phyloP scores from a whole-genome alignment of 805 yeast genomes.

The Tetrapisispora nanseiensis region DNA sequence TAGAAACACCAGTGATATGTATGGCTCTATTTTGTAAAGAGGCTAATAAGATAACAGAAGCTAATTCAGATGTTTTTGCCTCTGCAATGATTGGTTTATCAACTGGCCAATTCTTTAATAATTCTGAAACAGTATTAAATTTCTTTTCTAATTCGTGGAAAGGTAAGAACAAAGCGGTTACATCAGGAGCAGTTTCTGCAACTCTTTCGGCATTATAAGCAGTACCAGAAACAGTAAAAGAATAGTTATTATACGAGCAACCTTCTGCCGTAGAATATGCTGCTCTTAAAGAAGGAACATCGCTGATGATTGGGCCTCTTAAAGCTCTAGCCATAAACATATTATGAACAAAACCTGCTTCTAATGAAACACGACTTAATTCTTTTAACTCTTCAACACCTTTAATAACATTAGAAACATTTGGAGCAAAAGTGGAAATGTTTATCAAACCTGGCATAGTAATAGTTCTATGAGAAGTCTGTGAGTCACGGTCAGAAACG shows the following conservation, averaged over 20 bases:
- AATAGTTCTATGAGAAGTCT: conserved; percentile 77
- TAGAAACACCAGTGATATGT: conserved; percentile 80
- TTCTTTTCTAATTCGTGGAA: conserved; percentile 62
- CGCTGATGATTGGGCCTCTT: conserved; percentile 51
- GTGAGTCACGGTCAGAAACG: conserved; percentile 72
- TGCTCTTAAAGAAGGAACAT: conserved; percentile 51
- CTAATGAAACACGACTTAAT: conserved; percentile 60
- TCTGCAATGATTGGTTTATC: conserved; percentile 82
- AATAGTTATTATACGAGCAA: conserved; percentile 70
- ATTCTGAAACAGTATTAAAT: conserved; percentile 70
- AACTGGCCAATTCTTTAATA: conserved; percentile 76
- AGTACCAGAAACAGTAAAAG: conserved; percentile 76
- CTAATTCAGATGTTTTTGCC: conserved; percentile 84
- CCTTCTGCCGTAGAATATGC: conserved; percentile 45
- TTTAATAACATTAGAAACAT: conserved; percentile 36
- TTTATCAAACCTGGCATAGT: conserved; percentile 82
- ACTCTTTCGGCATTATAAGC: conserved; percentile 54
- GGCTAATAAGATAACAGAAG: conserved; percentile 84
- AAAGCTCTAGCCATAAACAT: conserved; percentile 67
- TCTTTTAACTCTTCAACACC: conserved; percentile 52
- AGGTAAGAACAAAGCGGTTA: conserved; percentile 76
- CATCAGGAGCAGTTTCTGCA: conserved; percentile 50
- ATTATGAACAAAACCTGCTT: conserved; percentile 82
- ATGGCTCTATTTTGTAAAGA: conserved; percentile 76
- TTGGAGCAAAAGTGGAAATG: conserved; percentile 69